A percentile compares a stretch with the other conserved stretches of the same genome.
phyloP scores from a whole-genome alignment of 2,329 filamentous ascomycete genomes.

The Paraphoma sp. region DNA sequence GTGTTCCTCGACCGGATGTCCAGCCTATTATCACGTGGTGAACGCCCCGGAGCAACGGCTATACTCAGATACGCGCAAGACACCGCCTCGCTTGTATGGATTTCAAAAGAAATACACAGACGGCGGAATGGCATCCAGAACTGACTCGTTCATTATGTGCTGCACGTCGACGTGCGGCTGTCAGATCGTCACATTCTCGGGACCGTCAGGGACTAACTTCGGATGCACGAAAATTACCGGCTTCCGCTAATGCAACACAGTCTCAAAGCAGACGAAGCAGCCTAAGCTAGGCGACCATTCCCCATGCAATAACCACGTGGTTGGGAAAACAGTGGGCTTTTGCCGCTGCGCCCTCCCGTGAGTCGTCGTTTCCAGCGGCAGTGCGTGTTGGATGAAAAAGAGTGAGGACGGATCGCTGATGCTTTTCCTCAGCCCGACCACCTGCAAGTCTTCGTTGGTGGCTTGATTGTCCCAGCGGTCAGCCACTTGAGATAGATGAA shows the following conservation, averaged over 20 bases:
- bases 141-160: constrained; percentile 27
- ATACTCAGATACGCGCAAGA: background rate
- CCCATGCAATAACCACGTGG: background rate
- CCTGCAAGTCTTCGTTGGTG: background rate
- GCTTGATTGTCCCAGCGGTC: background rate
- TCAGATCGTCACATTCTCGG: background rate
- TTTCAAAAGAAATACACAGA: constrained; percentile 8
- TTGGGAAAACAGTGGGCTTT: background rate
- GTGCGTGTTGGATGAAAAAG: no score
- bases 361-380: no score
- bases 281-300: background rate
- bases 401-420: background rate
- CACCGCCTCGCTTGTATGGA: background rate
- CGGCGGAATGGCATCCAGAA: constrained; percentile 20
- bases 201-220: background rate
- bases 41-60: background rate
- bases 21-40: background rate
- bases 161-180: constrained; percentile 17
- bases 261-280: background rate
- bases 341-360: no score
- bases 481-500: background rate
- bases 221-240: background rate
- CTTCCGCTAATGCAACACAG: background rate
- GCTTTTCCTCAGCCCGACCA: background rate
- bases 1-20: background rate